Evolutionary conservation across 1,139 yeast species (phyloP).

Genomic region (Debaryomycetaceae sp.): DNA sequence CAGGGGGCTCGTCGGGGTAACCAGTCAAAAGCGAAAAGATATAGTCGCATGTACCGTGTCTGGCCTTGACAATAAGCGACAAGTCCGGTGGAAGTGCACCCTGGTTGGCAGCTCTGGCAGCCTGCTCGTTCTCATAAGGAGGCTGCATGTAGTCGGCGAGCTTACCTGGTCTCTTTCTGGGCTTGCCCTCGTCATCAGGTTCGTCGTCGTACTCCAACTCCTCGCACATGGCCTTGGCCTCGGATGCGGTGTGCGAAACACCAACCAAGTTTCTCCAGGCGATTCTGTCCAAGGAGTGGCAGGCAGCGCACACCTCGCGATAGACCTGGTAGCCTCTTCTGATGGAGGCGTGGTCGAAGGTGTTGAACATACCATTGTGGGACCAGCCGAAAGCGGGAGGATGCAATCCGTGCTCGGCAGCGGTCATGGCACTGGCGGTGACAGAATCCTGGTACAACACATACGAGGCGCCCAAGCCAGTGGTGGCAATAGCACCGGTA

Average conservation of each 20-base stretch:
- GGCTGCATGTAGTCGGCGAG: slow-evolving; percentile 92
- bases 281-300: slow-evolving; percentile 94
- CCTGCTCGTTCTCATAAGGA: slow-evolving; percentile 97
- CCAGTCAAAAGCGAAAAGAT: slow-evolving; percentile 94
- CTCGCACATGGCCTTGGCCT: slow-evolving; percentile 91
- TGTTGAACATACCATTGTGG: slow-evolving; percentile 85
- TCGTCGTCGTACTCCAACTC: slow-evolving; percentile 98
- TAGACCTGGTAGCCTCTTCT: slow-evolving; percentile 99
- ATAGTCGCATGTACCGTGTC: slow-evolving; percentile 98
- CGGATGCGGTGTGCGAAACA: slow-evolving; percentile 88
- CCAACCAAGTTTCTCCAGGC: slow-evolving; percentile 99
- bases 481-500: slow-evolving; percentile 61
- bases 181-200: slow-evolving; percentile 99
- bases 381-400: slow-evolving; percentile 93
- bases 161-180: slow-evolving; percentile 98
- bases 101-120: slow-evolving; percentile 99
- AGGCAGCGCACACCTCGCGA: slow-evolving; percentile 98
- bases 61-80: slow-evolving; percentile 94
- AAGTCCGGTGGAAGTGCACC: slow-evolving; percentile 99
- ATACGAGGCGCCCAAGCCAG: slow-evolving; percentile 71
- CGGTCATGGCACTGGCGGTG: slow-evolving; percentile 94
- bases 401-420: slow-evolving; percentile 98
- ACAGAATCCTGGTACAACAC: slow-evolving; percentile 74
- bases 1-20: slow-evolving; percentile 98
- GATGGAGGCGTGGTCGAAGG: slow-evolving; percentile 94